phyloP scores from a whole-genome alignment of 2,329 filamentous ascomycete genomes.

The Xylogone sp. region DNA sequence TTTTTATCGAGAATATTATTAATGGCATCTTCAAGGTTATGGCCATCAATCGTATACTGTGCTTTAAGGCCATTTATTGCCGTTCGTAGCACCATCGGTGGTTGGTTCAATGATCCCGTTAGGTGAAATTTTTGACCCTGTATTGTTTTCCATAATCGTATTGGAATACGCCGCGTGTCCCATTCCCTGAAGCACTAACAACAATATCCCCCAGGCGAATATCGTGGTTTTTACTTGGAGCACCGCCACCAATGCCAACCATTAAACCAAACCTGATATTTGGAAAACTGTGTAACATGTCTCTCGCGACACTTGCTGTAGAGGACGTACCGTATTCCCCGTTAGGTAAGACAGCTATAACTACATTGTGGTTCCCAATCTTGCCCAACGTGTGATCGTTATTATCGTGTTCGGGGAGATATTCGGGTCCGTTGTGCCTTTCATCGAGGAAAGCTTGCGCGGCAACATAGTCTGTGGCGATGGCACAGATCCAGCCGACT shows the following conservation, averaged over 20 bases:
- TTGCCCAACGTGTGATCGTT: conserved; percentile 29
- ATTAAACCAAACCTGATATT: conserved; percentile 20
- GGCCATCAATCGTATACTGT: conserved; percentile 5
- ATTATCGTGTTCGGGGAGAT: conserved; percentile 13
- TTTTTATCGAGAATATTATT: conserved; percentile 15
- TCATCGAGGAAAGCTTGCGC: conserved; percentile 37
- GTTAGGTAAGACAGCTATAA: conserved; percentile 25
- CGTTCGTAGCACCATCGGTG: conserved; percentile 12
- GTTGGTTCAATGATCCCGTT: conserved; percentile 7
- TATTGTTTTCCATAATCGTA: conserved; percentile 27
- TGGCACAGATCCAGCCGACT: conserved; percentile 42
- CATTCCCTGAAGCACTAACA: conserved; percentile 19
- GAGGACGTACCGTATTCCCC: conserved; percentile 26
- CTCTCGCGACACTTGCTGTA: conserved; percentile 24
- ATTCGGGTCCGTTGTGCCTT: conserved; percentile 23
- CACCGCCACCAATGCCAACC: conserved; percentile 23
- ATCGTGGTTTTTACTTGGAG: conserved; percentile 24
- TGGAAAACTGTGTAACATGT: conserved; percentile 25
- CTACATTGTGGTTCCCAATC: conserved; percentile 28
- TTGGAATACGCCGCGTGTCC: conserved; percentile 24
- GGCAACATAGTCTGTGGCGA: conserved; percentile 33
- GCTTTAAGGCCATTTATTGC: conserved; percentile 16
- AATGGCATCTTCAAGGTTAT: conserved; percentile 12
- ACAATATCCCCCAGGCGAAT: conserved; percentile 33
- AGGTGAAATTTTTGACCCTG: conserved; percentile 14